phyloP scores from a whole-genome alignment of 257 asterid genomes.

The Capsicum baccatum region DNA sequence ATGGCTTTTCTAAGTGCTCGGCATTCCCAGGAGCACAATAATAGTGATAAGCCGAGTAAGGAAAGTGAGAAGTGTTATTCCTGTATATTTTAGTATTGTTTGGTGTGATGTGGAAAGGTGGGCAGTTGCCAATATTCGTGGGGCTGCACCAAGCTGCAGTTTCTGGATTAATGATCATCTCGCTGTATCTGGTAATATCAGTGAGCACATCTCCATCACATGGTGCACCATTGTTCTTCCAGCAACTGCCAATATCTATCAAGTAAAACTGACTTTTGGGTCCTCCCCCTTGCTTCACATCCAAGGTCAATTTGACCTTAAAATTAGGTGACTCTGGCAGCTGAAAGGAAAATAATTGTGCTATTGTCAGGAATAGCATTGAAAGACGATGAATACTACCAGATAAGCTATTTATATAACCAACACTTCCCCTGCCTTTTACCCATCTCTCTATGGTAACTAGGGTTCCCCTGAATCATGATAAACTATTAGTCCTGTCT shows the following conservation, averaged over 20 bases:
- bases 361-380: not conserved
- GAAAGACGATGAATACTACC: not conserved
- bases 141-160: conserved; percentile 67
- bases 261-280: conserved; percentile 74
- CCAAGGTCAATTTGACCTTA: conserved; percentile 55
- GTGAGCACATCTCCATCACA: conserved; percentile 68
- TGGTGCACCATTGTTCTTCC: conserved; percentile 67
- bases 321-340: conserved; percentile 69
- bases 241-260: conserved; percentile 77
- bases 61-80: conserved; percentile 59
- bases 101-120: conserved; percentile 68
- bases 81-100: conserved; percentile 49
- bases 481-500: not conserved
- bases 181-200: conserved; percentile 65
- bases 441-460: not conserved
- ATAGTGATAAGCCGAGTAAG: conserved; percentile 68
- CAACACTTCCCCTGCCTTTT: not conserved
- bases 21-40: conserved; percentile 76
- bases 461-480: not conserved
- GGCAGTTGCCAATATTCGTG: conserved; percentile 53
- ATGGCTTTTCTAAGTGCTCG: conserved; percentile 55
- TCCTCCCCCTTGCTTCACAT: conserved; percentile 65
- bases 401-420: not conserved
- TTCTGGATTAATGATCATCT: conserved; percentile 69
- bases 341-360: conserved; percentile 36